These are phyloP conservation scores for Pleurostoma richardsiae DNA, from an alignment of 2,329 filamentous ascomycete genomes.

Conservation along the genomic window DNA sequence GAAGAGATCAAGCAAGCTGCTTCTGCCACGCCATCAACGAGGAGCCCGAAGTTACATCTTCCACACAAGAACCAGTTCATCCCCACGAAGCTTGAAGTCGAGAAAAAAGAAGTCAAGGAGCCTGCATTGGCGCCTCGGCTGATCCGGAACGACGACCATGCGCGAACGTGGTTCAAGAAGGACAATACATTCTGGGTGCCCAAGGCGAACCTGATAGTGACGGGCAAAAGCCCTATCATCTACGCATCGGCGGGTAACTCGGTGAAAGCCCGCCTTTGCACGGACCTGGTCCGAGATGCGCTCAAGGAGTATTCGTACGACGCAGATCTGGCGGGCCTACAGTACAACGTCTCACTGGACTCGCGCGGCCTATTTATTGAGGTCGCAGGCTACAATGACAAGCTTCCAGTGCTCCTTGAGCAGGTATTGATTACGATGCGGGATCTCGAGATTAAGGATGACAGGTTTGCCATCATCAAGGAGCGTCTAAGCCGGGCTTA, in stretches of 20 bases:
- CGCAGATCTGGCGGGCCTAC: constrained; percentile 84
- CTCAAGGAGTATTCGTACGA: constrained; percentile 94
- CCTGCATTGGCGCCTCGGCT: constrained; percentile 71
- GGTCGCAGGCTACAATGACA: constrained; percentile 92
- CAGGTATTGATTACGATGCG: constrained; percentile 82
- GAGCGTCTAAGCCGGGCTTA: constrained; percentile 73
- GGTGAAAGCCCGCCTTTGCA: constrained; percentile 75
- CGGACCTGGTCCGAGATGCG: constrained; percentile 81
- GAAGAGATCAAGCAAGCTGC: constrained; percentile 63
- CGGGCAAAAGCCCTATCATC: constrained; percentile 73
- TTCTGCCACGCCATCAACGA: constrained; percentile 48
- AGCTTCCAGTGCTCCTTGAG: constrained; percentile 83
- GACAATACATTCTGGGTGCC: constrained; percentile 98
- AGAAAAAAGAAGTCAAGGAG: constrained; percentile 83
- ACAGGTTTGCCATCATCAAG: constrained; percentile 87
- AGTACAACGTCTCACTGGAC: constrained; percentile 73
- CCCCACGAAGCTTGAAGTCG: constrained; percentile 85
- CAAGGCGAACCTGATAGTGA: constrained; percentile 82
- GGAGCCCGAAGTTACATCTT: constrained; percentile 71
- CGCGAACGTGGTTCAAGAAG: constrained; percentile 95
- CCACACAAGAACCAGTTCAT: constrained; percentile 96
- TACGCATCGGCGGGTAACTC: constrained; percentile 72
- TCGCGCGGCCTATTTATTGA: constrained; percentile 71
- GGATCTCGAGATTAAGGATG: constrained; percentile 77
- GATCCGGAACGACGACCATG: constrained; percentile 75